phyloP scores from a whole-genome alignment of 2,329 filamentous ascomycete genomes.

The Aureobasidium sp. region DNA sequence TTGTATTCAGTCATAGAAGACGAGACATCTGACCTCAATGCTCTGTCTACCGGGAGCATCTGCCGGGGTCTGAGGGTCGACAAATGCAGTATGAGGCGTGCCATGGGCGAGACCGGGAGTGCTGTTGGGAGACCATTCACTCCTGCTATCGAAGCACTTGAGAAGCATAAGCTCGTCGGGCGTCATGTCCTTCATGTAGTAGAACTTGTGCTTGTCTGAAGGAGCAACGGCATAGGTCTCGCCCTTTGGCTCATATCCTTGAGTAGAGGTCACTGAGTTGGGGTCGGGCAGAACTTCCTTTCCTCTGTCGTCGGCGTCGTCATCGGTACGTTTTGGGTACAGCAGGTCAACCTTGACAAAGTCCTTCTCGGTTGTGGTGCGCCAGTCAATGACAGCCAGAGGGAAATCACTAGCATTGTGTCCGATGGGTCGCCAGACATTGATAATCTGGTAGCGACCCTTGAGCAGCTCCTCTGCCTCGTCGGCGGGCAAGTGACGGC shows the following conservation, averaged over 20 bases:
- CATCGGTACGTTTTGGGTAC: constrained; percentile 46
- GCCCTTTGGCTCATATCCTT: constrained; percentile 56
- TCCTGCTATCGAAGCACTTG: constrained; percentile 43
- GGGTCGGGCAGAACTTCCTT: constrained; percentile 52
- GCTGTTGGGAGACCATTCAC: constrained; percentile 35
- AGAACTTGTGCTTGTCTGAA: constrained; percentile 54
- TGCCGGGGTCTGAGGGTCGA: constrained; percentile 62
- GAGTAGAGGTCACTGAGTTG: constrained; percentile 40
- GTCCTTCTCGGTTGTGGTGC: constrained; percentile 50
- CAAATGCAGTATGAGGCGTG: constrained; percentile 70
- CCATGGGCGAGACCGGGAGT: constrained; percentile 35
- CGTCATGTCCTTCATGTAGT: constrained; percentile 62
- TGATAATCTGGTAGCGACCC: constrained; percentile 59
- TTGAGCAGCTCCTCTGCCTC: constrained; percentile 53
- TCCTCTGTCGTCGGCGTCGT: constrained; percentile 44
- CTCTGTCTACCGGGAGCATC: constrained; percentile 68
- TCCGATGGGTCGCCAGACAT: constrained; percentile 63
- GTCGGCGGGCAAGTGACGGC: constrained; percentile 50
- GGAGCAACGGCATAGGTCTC: constrained; percentile 57
- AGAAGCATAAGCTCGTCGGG: constrained; percentile 48
- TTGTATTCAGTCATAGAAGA: constrained; percentile 50
- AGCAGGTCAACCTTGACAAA: constrained; percentile 56
- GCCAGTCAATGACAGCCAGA: constrained; percentile 61
- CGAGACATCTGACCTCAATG: constrained; percentile 49
- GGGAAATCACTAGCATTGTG: constrained; percentile 59